Conservation (phyloP, 495 filamentous ascomycete genomes). For the Talaromyces proteolyticus region DNA sequence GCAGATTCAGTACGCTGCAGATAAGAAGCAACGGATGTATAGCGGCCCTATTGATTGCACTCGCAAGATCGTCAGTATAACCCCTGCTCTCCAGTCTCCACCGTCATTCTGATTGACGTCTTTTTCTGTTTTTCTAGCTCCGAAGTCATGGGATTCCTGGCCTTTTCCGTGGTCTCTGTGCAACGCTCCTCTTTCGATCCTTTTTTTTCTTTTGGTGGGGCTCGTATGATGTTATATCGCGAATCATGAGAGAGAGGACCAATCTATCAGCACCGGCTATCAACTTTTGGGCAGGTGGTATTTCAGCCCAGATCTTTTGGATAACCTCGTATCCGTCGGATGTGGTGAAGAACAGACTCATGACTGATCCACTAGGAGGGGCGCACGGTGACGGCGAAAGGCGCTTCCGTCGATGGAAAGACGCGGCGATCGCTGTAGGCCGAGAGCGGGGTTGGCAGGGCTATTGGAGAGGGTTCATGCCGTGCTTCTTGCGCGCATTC, state of each 20-base stretch:
- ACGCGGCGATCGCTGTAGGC: slow-evolving; percentile 74
- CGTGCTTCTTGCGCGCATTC: slow-evolving; percentile 90
- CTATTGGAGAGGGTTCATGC: slow-evolving; percentile 91
- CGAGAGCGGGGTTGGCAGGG: slow-evolving; percentile 67
- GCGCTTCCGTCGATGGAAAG: slow-evolving; percentile 69
- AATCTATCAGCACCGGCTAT: slow-evolving; percentile 69
- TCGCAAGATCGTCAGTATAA: slow-evolving; percentile 55
- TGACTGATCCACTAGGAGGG: slow-evolving; percentile 84
- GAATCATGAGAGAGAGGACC: slow-evolving; percentile 58
- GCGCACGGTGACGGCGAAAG: slow-evolving; percentile 61
- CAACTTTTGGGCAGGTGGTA: slow-evolving; percentile 96
- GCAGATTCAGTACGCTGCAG: slow-evolving; percentile 82
- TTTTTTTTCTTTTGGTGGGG: slow-evolving; percentile 99
- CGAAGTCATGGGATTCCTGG: slow-evolving; percentile 66
- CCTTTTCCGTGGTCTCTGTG: slow-evolving; percentile 75
- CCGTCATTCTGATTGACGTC: slow-evolving; percentile 17
- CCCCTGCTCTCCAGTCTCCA: neutral
- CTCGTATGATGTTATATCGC: slow-evolving; percentile 77
- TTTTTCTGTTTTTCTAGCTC: slow-evolving; percentile 25
- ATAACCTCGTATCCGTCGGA: slow-evolving; percentile 85
- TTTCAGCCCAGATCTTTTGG: slow-evolving; percentile 93
- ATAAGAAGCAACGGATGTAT: slow-evolving; percentile 71
- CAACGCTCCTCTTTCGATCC: slow-evolving; percentile 81
- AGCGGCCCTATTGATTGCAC: slow-evolving; percentile 80
- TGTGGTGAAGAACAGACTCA: slow-evolving; percentile 95